phyloP scores from a whole-genome alignment of 305 asterid genomes.

The Plantago coronopus region DNA sequence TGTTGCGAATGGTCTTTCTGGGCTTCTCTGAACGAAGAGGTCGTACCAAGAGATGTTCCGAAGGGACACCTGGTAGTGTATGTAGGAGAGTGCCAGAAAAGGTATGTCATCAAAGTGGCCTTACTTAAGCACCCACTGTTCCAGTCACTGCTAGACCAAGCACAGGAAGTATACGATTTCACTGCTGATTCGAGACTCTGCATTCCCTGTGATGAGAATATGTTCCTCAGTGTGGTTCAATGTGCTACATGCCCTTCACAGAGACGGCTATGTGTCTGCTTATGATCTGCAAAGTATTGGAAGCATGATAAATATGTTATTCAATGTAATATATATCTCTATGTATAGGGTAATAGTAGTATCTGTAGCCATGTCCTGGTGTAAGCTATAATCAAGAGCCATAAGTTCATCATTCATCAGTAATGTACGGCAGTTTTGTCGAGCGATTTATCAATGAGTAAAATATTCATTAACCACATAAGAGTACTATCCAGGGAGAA shows the following conservation, averaged over 20 bases:
- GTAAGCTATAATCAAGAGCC: constrained; percentile 27
- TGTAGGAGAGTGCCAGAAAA: constrained; percentile 66
- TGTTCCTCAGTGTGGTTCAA: constrained; percentile 63
- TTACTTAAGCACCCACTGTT: constrained; percentile 74
- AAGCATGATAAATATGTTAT: constrained; percentile 10
- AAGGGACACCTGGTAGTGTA: constrained; percentile 88
- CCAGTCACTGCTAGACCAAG: constrained; percentile 76
- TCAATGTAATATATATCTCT: constrained; percentile 27
- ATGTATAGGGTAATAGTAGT: constrained; percentile 28
- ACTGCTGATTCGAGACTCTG: constrained; percentile 54
- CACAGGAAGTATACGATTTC: constrained; percentile 72
- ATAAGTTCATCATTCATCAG: constrained; percentile 28
- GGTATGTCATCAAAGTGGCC: constrained; percentile 71
- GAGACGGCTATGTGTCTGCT: constrained; percentile 37
- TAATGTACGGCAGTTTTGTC: constrained; percentile 12
- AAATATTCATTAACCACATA: constrained; percentile 11
- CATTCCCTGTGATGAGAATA: constrained; percentile 77
- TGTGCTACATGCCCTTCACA: constrained; percentile 58
- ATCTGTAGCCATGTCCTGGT: constrained; percentile 23
- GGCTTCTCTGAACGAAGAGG: constrained; percentile 41
- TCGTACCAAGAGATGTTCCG: constrained; percentile 79
- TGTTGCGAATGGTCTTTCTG: constrained; percentile 46
- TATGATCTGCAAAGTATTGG: constrained; percentile 29
- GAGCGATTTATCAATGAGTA: constrained; percentile 13
- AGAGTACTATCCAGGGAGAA: neutral